phyloP scores from a whole-genome alignment of 345 rosid species.

The Combretum micranthum region DNA sequence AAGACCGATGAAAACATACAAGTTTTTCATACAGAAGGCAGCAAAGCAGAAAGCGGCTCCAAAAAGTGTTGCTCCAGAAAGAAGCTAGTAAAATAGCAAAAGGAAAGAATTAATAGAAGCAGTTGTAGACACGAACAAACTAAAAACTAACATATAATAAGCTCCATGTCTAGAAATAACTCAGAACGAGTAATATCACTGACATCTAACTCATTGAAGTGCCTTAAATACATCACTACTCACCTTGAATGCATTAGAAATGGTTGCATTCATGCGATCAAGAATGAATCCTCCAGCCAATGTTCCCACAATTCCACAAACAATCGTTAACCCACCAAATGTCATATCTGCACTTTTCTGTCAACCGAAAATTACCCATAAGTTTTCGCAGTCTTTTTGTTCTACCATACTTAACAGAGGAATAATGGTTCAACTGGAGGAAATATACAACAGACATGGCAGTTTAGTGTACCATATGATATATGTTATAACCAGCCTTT shows the following conservation, averaged over 20 bases:
- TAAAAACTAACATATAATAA: too few species aligned
- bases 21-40: conserved; percentile 71
- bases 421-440: too few species aligned
- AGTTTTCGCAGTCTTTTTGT: not conserved
- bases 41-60: conserved; percentile 78
- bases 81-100: conserved; percentile 41
- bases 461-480: conserved; percentile 57
- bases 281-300: conserved; percentile 71
- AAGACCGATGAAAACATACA: conserved; percentile 69
- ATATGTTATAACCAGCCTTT: conserved; percentile 89
- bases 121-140: too few species aligned
- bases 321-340: conserved; percentile 87
- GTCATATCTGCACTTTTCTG: conserved; percentile 76
- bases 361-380: conserved; percentile 10
- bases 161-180: too few species aligned
- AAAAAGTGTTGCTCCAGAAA: conserved; percentile 59
- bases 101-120: too few species aligned
- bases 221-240: conserved; percentile 7
- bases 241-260: conserved; percentile 90
- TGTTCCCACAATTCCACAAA: conserved; percentile 87
- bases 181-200: too few species aligned
- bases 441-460: not conserved
- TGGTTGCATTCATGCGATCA: conserved; percentile 63
- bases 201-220: too few species aligned
- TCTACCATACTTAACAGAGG: not conserved